Conservation (phyloP, 192 early-diverging fungal species). For the Spizellomyces sp. region DNA sequence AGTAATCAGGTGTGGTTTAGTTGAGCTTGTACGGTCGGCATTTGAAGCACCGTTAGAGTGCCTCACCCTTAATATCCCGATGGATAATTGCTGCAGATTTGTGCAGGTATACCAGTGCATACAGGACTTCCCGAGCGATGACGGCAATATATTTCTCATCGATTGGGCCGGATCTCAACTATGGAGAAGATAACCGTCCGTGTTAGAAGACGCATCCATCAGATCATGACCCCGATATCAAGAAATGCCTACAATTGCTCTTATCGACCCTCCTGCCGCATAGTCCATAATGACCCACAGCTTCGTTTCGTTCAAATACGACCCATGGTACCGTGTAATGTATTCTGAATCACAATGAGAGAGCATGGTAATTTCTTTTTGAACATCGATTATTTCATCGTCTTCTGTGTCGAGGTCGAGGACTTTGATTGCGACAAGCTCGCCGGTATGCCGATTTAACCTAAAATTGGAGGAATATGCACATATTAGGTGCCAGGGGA, state of each 20-base stretch:
- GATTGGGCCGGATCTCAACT: constrained; percentile 79
- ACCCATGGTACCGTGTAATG: constrained; percentile 94
- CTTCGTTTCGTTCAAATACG: constrained; percentile 85
- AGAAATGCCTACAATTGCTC: constrained; percentile 61
- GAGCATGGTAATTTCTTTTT: constrained; percentile 89
- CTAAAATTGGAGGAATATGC: constrained; percentile 35
- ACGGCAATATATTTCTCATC: constrained; percentile 89
- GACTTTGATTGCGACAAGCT: constrained; percentile 95
- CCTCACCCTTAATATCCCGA: constrained; percentile 91
- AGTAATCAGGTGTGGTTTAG: constrained; percentile 4
- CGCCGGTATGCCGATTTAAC: constrained; percentile 70
- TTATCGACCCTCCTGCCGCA: constrained; percentile 90
- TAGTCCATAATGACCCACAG: constrained; percentile 99
- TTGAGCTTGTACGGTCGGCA: background rate
- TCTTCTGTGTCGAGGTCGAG: constrained; percentile 95
- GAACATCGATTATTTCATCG: constrained; percentile 94
- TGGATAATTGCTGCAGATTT: constrained; percentile 90
- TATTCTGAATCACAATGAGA: constrained; percentile 86
- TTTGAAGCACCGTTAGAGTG: background rate
- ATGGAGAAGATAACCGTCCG: background rate
- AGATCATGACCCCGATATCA: background rate
- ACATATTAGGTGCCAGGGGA: background rate
- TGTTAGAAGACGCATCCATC: no score
- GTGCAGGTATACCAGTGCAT: constrained; percentile 91
- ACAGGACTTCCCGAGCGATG: constrained; percentile 85